These are phyloP conservation scores for Parietichytrium sp. DNA, from an alignment of 108 stramenopile genomes.

Conservation along the genomic window DNA sequence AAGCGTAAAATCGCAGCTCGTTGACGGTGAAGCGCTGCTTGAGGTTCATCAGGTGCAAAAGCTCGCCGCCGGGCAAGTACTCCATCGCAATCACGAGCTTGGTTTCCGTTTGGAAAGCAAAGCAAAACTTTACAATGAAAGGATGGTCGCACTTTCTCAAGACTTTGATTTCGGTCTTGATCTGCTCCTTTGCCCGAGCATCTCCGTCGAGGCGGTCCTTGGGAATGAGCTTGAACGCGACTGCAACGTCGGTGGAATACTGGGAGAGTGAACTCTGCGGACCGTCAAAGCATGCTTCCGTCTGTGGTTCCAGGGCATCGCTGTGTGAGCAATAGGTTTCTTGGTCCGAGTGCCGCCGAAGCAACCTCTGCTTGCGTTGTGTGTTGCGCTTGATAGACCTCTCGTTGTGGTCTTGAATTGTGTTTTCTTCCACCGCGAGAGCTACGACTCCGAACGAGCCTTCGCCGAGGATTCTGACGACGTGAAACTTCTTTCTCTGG, in stretches of 20 bases:
- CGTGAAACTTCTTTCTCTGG: too few species aligned
- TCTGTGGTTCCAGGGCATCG: not conserved
- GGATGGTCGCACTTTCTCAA: constrained; percentile 62
- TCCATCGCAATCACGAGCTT: constrained; percentile 67
- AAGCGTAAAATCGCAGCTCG: constrained; percentile 60
- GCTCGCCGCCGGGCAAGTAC: constrained; percentile 61
- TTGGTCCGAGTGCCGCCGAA: not conserved
- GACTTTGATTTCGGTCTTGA: constrained; percentile 57
- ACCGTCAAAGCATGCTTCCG: not conserved
- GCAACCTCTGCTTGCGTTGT: too few species aligned
- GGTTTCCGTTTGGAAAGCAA: constrained; percentile 61
- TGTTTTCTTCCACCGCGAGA: not conserved
- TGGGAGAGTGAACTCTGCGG: not conserved
- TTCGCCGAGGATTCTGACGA: not conserved
- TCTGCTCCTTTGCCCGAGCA: constrained; percentile 29
- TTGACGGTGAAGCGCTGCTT: constrained; percentile 57
- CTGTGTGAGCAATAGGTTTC: not conserved
- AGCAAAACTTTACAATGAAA: constrained; percentile 65
- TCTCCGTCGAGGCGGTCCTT: not conserved
- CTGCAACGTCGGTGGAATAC: not conserved
- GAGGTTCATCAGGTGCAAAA: constrained; percentile 59
- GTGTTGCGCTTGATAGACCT: not conserved
- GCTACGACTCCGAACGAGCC: not conserved
- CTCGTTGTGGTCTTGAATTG: not conserved
- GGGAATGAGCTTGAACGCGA: not conserved